A percentile compares a stretch with the other conserved stretches of the same genome.
Evolutionary conservation across 2,329 filamentous ascomycete genomes (phyloP).

Genomic region (Sporothrix pallida): DNA sequence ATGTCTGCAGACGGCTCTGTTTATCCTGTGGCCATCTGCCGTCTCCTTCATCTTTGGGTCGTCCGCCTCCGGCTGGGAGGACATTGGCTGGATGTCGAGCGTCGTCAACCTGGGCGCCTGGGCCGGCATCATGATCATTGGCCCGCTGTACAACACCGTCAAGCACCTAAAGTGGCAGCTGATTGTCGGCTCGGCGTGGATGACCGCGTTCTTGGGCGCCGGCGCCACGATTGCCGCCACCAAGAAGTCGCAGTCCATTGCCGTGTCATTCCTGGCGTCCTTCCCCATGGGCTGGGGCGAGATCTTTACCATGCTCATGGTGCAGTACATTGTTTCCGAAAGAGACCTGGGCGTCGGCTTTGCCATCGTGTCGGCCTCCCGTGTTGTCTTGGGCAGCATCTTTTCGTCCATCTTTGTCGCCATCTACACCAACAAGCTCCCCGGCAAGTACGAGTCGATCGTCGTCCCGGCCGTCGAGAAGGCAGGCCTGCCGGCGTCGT

Average conservation of each 20-base stretch:
- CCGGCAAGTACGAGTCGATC: background rate
- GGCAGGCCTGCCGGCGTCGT: background rate
- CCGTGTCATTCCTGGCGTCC: background rate
- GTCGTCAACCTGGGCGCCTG: conserved; percentile 9
- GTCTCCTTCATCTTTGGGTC: background rate
- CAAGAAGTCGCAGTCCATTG: background rate
- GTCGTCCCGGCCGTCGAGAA: background rate
- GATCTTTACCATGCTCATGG: conserved; percentile 4
- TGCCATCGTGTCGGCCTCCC: background rate
- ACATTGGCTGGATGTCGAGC: conserved; percentile 5
- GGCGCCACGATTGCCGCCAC: conserved; percentile 2
- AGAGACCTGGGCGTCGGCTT: background rate
- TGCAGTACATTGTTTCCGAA: conserved; percentile 3
- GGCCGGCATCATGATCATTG: background rate
- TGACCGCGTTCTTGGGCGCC: background rate
- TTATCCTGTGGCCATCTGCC: background rate
- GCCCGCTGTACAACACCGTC: conserved; percentile 6
- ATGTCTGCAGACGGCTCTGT: background rate
- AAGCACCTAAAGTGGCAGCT: conserved; percentile 10
- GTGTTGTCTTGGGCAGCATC: background rate
- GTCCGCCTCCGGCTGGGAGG: background rate
- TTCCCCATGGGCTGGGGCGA: conserved; percentile 17
- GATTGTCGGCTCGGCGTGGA: conserved; percentile 3
- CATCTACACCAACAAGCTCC: conserved; percentile 12
- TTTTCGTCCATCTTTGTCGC: background rate